Percentiles rank a stretch among this genome's conserved stretches.
Conservation (phyloP, 805 yeast species). For the Yamadazyma sp. region DNA sequence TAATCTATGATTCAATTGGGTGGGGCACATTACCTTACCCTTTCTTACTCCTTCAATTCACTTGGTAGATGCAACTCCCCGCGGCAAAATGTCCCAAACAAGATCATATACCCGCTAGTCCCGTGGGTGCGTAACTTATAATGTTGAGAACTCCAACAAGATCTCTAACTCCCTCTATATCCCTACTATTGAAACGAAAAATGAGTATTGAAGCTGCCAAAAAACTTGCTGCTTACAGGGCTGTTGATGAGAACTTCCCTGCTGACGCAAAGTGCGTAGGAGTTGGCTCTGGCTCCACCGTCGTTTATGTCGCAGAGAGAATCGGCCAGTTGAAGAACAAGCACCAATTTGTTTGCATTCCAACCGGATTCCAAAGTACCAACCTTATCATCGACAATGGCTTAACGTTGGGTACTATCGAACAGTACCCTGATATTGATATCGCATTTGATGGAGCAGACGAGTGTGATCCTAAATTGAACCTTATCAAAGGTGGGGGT, state of each 20-base stretch:
- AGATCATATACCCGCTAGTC: not conserved
- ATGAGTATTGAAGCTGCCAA: slow-evolving; percentile 73
- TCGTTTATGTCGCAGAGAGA: slow-evolving; percentile 94
- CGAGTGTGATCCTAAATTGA: slow-evolving; percentile 77
- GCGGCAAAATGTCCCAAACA: too few species aligned
- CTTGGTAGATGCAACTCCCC: too few species aligned
- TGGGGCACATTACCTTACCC: too few species aligned
- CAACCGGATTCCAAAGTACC: slow-evolving; percentile 96
- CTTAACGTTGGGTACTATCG: slow-evolving; percentile 73
- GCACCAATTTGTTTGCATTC: slow-evolving; percentile 69
- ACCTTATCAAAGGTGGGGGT: slow-evolving; percentile 97
- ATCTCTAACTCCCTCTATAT: too few species aligned
- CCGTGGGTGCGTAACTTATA: not conserved
- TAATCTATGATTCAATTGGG: too few species aligned
- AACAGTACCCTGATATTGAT: slow-evolving; percentile 79
- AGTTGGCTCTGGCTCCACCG: slow-evolving; percentile 96
- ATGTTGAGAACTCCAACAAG: slow-evolving; percentile 7
- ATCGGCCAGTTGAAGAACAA: slow-evolving; percentile 67
- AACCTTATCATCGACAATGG: slow-evolving; percentile 83
- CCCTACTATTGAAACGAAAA: too few species aligned
- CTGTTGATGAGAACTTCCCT: slow-evolving; percentile 86
- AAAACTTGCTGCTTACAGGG: slow-evolving; percentile 83
- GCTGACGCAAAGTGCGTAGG: slow-evolving; percentile 74
- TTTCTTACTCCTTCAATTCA: too few species aligned
- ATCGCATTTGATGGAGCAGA: slow-evolving; percentile 99